These are phyloP conservation scores for Linnemannia zychae DNA, from an alignment of 192 early-diverging fungal genomes.

Conservation along the genomic window DNA sequence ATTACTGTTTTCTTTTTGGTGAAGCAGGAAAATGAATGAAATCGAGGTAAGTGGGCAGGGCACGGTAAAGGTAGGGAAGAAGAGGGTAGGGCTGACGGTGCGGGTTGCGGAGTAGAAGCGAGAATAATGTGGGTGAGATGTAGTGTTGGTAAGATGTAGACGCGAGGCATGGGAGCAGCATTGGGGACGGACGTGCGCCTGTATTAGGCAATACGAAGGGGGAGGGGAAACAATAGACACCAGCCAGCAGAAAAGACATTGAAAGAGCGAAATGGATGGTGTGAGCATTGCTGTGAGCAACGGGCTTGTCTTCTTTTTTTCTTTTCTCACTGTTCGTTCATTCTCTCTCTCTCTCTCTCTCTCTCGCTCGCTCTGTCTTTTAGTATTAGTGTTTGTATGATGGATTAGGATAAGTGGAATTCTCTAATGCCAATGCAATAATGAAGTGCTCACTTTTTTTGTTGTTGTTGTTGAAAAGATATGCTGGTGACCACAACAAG, in stretches of 20 bases:
- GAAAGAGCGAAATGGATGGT: background rate
- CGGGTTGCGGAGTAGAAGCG: conserved; percentile 13
- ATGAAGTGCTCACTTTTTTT: background rate
- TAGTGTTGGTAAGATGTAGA: background rate
- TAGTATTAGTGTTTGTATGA: background rate
- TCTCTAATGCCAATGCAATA: background rate
- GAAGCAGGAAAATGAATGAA: background rate
- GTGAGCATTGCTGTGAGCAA: conserved; percentile 16
- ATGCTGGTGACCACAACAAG: background rate
- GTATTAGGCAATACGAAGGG: background rate
- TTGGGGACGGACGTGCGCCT: background rate
- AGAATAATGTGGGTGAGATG: background rate
- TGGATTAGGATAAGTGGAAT: background rate
- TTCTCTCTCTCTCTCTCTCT: too few species aligned
- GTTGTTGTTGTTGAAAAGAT: background rate
- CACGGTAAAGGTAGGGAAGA: background rate
- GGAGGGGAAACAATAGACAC: background rate
- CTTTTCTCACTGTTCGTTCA: background rate
- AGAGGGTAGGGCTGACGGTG: background rate
- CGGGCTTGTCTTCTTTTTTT: background rate
- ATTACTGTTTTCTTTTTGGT: background rate
- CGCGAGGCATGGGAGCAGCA: conserved; percentile 1
- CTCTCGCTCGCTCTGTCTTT: too few species aligned
- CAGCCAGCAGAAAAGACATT: background rate
- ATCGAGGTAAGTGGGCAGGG: too few species aligned